Conservation (phyloP, 306 rosid species). For the Purshia tridentata region DNA sequence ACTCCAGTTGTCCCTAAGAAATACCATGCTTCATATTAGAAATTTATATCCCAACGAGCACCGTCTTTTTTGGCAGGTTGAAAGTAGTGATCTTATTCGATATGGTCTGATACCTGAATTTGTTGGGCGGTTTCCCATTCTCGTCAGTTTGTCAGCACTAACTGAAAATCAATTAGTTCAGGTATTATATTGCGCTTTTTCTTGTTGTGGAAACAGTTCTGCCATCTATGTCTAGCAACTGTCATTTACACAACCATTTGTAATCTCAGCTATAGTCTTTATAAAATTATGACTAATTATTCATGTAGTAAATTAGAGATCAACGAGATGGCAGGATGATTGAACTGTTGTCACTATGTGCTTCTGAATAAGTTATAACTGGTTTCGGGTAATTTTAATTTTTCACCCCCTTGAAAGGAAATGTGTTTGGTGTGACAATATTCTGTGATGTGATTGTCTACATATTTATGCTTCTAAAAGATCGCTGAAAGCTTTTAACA, state of each 20-base stretch:
- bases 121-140: conserved; percentile 95
- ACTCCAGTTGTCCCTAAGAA: conserved; percentile 12
- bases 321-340: neutral
- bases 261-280: neutral
- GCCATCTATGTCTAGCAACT: conserved; percentile 1
- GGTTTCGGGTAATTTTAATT: neutral
- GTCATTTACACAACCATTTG: conserved; percentile 2
- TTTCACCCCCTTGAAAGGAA: neutral
- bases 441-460: neutral
- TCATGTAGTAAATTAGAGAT: neutral
- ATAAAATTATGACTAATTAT: neutral
- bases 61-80: conserved; percentile 60
- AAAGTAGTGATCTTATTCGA: conserved; percentile 90
- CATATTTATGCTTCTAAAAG: neutral
- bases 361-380: neutral
- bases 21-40: conserved; percentile 21
- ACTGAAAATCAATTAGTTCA: conserved; percentile 87
- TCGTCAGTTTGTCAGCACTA: conserved; percentile 87
- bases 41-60: conserved; percentile 11
- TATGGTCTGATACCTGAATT: conserved; percentile 97
- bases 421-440: neutral
- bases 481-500: neutral
- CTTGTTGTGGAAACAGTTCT: conserved; percentile 3
- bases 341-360: neutral
- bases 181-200: conserved; percentile 45